These are phyloP conservation scores for Parsonsia alboflavescens DNA, from an alignment of 257 asterid genomes.

Conservation along the genomic window DNA sequence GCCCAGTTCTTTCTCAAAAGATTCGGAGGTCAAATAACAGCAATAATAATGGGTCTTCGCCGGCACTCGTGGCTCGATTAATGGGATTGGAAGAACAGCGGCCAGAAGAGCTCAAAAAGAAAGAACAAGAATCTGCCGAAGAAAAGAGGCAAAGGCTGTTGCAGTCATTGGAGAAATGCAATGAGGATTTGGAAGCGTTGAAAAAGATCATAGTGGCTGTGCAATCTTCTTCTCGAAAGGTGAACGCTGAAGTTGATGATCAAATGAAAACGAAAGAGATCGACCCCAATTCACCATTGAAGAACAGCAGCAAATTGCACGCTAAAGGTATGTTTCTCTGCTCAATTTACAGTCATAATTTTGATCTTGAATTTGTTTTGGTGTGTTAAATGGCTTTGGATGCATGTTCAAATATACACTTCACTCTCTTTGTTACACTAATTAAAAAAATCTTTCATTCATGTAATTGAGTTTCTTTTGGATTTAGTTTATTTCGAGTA, in stretches of 20 bases:
- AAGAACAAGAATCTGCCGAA: slow-evolving; percentile 23
- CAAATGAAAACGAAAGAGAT: slow-evolving; percentile 17
- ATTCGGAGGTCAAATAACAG: slow-evolving; percentile 31
- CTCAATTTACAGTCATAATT: background rate
- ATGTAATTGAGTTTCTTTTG: too few relatives aligned
- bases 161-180: slow-evolving; percentile 72
- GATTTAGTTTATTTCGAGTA: too few relatives aligned
- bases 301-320: slow-evolving; percentile 18
- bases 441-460: too few relatives aligned
- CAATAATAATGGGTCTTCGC: slow-evolving; percentile 18
- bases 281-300: slow-evolving; percentile 34
- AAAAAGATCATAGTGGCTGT: slow-evolving; percentile 58
- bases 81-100: slow-evolving; percentile 61
- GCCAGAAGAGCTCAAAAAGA: slow-evolving; percentile 9
- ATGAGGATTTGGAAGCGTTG: slow-evolving; percentile 68
- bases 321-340: slow-evolving; percentile 20
- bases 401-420: too few relatives aligned
- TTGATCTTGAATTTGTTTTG: too few relatives aligned
- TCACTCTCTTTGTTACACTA: too few relatives aligned
- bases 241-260: background rate
- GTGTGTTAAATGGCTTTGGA: too few relatives aligned
- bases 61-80: slow-evolving; percentile 57
- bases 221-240: slow-evolving; percentile 9
- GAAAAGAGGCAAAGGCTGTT: slow-evolving; percentile 54
- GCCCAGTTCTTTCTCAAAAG: slow-evolving; percentile 61